phyloP scores from a whole-genome alignment of 768 basidiomycete genomes.

The Rhizopogon sp. region DNA sequence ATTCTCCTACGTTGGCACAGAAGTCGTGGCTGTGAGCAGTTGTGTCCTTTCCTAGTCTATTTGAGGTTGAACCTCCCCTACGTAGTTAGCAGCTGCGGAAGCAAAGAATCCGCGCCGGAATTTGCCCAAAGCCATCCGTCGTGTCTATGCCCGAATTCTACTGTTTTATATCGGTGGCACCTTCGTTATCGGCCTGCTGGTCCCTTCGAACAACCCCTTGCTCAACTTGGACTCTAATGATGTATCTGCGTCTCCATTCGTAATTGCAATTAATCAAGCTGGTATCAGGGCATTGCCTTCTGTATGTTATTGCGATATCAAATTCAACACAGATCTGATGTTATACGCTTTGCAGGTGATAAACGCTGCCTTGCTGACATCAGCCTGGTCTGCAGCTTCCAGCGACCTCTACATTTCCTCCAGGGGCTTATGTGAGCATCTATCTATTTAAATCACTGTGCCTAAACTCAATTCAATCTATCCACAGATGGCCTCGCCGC shows the following conservation, averaged over 20 bases:
- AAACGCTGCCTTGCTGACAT: slow-evolving; percentile 39
- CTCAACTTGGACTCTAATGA: slow-evolving; percentile 33
- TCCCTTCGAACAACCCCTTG: slow-evolving; percentile 39
- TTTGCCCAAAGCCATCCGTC: slow-evolving; percentile 33
- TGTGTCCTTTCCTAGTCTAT: background rate
- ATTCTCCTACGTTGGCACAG: slow-evolving; percentile 58
- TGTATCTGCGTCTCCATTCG: slow-evolving; percentile 49
- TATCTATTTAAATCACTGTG: background rate
- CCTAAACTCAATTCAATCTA: slow-evolving; percentile 11
- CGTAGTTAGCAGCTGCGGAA: slow-evolving; percentile 40
- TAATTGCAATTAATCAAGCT: slow-evolving; percentile 50
- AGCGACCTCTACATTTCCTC: slow-evolving; percentile 37
- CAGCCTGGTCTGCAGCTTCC: slow-evolving; percentile 38
- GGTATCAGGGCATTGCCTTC: slow-evolving; percentile 57
- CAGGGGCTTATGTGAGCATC: slow-evolving; percentile 30
- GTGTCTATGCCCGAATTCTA: slow-evolving; percentile 42
- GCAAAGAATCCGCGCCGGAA: slow-evolving; percentile 45
- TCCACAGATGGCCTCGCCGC: slow-evolving; percentile 47
- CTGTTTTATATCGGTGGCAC: slow-evolving; percentile 35
- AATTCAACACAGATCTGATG: background rate
- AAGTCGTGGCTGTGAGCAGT: slow-evolving; percentile 37
- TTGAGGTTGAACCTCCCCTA: background rate
- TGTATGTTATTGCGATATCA: slow-evolving; percentile 18
- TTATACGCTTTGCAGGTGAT: slow-evolving; percentile 17
- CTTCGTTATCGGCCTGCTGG: slow-evolving; percentile 44